Evolutionary conservation across 768 basidiomycete species (phyloP).

Genomic region (Amanita rimosa): DNA sequence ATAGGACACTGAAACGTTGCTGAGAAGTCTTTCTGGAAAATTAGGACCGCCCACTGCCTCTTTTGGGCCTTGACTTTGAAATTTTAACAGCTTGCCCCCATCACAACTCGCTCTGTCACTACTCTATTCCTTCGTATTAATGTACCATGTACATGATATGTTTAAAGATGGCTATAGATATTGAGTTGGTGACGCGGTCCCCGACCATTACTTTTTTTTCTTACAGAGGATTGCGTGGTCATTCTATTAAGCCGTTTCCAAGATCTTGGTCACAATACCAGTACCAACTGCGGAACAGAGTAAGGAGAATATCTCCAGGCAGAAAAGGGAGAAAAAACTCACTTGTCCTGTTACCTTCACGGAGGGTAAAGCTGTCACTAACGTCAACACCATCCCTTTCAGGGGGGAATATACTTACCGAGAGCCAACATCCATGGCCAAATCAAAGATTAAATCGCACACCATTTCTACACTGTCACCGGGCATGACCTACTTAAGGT

Average conservation of each 20-base stretch:
- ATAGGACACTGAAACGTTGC: constrained; percentile 12
- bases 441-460: constrained; percentile 71
- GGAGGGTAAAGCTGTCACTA: constrained; percentile 62
- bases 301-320: constrained; percentile 4
- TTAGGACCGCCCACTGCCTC: constrained; percentile 8
- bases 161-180: neutral
- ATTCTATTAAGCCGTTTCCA: constrained; percentile 23
- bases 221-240: neutral
- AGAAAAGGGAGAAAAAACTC: constrained; percentile 17
- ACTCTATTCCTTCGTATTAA: neutral
- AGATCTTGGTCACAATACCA: constrained; percentile 83
- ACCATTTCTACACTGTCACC: constrained; percentile 96
- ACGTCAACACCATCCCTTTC: constrained; percentile 3
- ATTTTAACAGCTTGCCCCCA: neutral
- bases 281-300: constrained; percentile 59
- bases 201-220: neutral
- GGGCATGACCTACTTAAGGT: constrained; percentile 67
- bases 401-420: constrained; percentile 30
- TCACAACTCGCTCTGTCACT: neutral
- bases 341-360: constrained; percentile 93
- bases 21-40: neutral
- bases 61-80: constrained; percentile 6
- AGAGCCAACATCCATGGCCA: constrained; percentile 82
- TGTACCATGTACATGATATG: neutral
- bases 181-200: neutral